Percentiles rank a stretch among this genome's conserved stretches.
Conservation (phyloP, 2,329 filamentous ascomycete species). For the Arthrocladium fulminans region DNA sequence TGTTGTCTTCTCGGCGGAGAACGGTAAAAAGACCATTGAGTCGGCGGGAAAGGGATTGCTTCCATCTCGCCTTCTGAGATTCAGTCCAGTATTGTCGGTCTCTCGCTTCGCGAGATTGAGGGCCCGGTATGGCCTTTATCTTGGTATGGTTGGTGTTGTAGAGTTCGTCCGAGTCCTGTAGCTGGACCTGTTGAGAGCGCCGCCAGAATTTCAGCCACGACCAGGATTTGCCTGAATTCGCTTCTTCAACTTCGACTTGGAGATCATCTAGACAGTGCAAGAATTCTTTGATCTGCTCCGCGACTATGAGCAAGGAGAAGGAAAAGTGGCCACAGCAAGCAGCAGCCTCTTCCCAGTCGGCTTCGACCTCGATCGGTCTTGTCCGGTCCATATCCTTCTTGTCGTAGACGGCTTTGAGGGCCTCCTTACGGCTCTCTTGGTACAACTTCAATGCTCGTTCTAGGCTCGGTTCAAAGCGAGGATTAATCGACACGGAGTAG, state of each 20-base stretch:
- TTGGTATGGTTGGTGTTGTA: neutral
- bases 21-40: conserved; percentile 49
- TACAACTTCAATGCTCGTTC: conserved; percentile 73
- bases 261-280: conserved; percentile 78
- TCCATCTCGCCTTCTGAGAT: conserved; percentile 10
- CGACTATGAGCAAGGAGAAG: conserved; percentile 82
- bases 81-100: conserved; percentile 5
- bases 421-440: conserved; percentile 62
- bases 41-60: conserved; percentile 24
- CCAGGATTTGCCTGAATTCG: conserved; percentile 60
- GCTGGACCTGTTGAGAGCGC: conserved; percentile 11
- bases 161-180: neutral
- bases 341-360: conserved; percentile 92
- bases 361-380: conserved; percentile 65
- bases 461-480: conserved; percentile 71
- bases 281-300: conserved; percentile 77
- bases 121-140: neutral
- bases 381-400: conserved; percentile 63
- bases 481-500: conserved; percentile 64
- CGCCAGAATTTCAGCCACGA: conserved; percentile 79
- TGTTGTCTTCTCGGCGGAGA: conserved; percentile 56
- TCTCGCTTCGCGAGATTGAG: conserved; percentile 6
- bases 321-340: conserved; percentile 97
- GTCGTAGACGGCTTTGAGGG: conserved; percentile 70
- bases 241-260: conserved; percentile 57